A percentile compares a stretch with the other conserved stretches of the same genome.
Evolutionary conservation across 2,329 filamentous ascomycete species (phyloP).

Genomic region (Diaporthe citriasiana): DNA sequence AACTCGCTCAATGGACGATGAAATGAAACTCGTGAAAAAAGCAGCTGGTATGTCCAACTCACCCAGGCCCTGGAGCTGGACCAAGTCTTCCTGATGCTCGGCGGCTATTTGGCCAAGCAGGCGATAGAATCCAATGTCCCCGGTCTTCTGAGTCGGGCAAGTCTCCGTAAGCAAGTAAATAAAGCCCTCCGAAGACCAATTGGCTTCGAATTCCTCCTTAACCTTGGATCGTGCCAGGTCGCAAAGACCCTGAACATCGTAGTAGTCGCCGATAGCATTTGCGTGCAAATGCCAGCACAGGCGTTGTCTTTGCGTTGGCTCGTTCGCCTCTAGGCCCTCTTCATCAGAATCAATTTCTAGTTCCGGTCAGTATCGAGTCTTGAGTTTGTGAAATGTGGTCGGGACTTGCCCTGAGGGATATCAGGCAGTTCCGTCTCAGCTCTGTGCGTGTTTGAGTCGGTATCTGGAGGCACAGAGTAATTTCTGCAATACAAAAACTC

Average conservation of each 20-base stretch:
- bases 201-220: background rate
- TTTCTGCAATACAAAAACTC: background rate
- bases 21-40: background rate
- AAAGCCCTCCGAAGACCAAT: background rate
- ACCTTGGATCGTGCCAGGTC: background rate
- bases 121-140: background rate
- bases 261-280: constrained; percentile 1
- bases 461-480: background rate
- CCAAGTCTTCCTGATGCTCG: background rate
- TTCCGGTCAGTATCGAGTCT: background rate
- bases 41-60: background rate
- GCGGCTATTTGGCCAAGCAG: background rate
- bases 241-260: background rate
- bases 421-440: too few relatives aligned
- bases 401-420: background rate
- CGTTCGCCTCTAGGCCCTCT: background rate
- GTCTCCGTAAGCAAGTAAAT: background rate
- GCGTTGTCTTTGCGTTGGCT: background rate
- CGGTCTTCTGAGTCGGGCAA: background rate
- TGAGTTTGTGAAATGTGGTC: background rate
- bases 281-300: background rate
- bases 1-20: background rate
- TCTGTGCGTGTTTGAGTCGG: too few relatives aligned
- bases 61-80: background rate
- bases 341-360: background rate